phyloP scores from a whole-genome alignment of 305 asterid species.

The Solanum hybrid region DNA sequence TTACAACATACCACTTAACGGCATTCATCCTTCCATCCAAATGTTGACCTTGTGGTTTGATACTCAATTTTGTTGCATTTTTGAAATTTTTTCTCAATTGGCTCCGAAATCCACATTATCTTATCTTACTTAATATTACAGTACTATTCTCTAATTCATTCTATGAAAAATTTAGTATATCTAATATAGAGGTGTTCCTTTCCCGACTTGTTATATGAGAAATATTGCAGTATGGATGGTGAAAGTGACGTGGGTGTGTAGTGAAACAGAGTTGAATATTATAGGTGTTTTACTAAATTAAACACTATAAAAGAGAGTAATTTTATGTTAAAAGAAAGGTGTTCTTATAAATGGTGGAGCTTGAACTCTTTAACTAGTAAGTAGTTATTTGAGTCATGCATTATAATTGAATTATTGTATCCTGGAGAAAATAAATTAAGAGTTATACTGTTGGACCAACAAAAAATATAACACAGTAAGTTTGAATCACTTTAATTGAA shows the following conservation, averaged over 20 bases:
- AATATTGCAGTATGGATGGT: background rate
- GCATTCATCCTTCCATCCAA: background rate
- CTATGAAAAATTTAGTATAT: background rate
- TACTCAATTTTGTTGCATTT: background rate
- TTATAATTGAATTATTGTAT: background rate
- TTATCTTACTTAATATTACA: background rate
- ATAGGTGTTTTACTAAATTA: background rate
- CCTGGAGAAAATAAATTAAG: background rate
- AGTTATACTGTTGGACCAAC: accelerated
- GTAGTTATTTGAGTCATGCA: background rate
- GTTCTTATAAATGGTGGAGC: background rate
- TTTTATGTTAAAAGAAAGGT: background rate
- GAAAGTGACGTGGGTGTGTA: background rate
- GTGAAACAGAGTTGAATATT: background rate
- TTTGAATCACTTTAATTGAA: background rate
- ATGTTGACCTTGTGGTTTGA: background rate
- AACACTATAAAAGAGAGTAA: background rate
- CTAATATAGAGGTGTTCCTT: background rate
- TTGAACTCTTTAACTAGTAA: background rate
- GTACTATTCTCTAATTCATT: background rate
- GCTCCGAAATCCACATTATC: background rate
- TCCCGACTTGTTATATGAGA: background rate
- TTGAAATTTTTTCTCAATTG: background rate
- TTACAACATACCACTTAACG: background rate
- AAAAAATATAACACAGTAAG: background rate